Conservation (phyloP, 768 basidiomycete species). For the Dentipellis fragilis region DNA sequence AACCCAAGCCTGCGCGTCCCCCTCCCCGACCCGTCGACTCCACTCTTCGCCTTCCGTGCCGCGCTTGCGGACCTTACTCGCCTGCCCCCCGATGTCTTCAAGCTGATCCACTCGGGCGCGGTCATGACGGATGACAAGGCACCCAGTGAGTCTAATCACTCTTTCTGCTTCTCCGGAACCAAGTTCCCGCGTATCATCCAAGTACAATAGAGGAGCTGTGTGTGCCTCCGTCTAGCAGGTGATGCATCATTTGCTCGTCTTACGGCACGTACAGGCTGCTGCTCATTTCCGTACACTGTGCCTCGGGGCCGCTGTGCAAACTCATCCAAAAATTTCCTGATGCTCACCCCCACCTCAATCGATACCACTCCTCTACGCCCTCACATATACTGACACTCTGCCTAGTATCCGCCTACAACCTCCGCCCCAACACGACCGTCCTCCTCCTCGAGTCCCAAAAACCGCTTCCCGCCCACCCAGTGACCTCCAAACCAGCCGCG, state of each 20-base stretch:
- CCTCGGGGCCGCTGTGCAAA: too few species aligned
- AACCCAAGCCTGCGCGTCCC: constrained; percentile 36
- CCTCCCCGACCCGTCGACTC: constrained; percentile 48
- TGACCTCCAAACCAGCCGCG: constrained; percentile 17
- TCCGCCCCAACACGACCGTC: constrained; percentile 60
- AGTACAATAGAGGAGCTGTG: too few species aligned
- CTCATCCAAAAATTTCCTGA: too few species aligned
- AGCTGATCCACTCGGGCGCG: constrained; percentile 83
- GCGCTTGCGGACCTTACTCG: constrained; percentile 68
- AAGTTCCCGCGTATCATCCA: not conserved
- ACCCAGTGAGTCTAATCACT: constrained; percentile 35
- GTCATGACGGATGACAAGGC: constrained; percentile 79
- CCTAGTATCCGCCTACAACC: constrained; percentile 64
- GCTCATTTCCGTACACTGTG: too few species aligned
- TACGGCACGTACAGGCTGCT: too few species aligned
- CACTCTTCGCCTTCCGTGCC: constrained; percentile 46
- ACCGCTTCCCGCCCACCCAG: constrained; percentile 13
- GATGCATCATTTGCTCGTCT: too few species aligned
- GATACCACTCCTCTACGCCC: not conserved
- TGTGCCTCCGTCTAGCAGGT: too few species aligned
- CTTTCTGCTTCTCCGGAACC: not conserved
- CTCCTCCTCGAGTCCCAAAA: constrained; percentile 40
- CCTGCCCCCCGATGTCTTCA: constrained; percentile 61
- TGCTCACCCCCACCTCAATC: not conserved
- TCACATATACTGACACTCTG: constrained; percentile 1